Conservation (phyloP, 495 filamentous ascomycete genomes). For the Penicillium macrosclerotiorum region DNA sequence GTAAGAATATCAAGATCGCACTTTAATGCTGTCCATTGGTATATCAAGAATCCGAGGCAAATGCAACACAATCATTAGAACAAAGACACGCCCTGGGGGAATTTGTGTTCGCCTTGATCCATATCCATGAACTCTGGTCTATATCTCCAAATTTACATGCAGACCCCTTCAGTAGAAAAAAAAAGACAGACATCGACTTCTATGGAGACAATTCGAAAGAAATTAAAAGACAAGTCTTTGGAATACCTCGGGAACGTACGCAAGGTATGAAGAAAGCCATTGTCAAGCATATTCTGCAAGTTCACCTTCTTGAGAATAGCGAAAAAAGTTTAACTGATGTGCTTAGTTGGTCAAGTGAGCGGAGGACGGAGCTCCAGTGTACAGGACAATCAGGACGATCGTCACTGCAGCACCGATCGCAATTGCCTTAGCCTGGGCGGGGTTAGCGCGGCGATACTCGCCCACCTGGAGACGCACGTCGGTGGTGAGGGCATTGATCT, state of each 20-base stretch:
- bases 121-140: slow-evolving; percentile 17
- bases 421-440: slow-evolving; percentile 65
- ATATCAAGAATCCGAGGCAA: slow-evolving; percentile 20
- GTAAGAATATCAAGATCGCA: background rate
- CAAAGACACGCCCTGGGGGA: slow-evolving; percentile 13
- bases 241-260: background rate
- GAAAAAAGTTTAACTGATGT: background rate
- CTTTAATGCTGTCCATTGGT: slow-evolving; percentile 17
- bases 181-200: slow-evolving; percentile 12
- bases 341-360: slow-evolving; percentile 21
- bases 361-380: slow-evolving; percentile 26
- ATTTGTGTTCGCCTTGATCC: slow-evolving; percentile 16
- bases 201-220: slow-evolving; percentile 16
- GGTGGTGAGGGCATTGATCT: slow-evolving; percentile 65
- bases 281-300: slow-evolving; percentile 1
- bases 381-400: slow-evolving; percentile 60
- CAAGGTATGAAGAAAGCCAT: slow-evolving; percentile 8
- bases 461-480: slow-evolving; percentile 51
- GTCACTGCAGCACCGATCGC: slow-evolving; percentile 53
- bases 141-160: slow-evolving; percentile 23
- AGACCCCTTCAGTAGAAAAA: slow-evolving; percentile 9
- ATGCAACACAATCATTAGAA: slow-evolving; percentile 24
- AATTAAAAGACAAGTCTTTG: background rate
- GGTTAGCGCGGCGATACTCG: slow-evolving; percentile 54
- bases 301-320: slow-evolving; percentile 7